Percentiles rank a stretch among this genome's conserved stretches.
Evolutionary conservation across 768 basidiomycete species (phyloP).

Genomic region (Pleurotus salmoneostramineus): DNA sequence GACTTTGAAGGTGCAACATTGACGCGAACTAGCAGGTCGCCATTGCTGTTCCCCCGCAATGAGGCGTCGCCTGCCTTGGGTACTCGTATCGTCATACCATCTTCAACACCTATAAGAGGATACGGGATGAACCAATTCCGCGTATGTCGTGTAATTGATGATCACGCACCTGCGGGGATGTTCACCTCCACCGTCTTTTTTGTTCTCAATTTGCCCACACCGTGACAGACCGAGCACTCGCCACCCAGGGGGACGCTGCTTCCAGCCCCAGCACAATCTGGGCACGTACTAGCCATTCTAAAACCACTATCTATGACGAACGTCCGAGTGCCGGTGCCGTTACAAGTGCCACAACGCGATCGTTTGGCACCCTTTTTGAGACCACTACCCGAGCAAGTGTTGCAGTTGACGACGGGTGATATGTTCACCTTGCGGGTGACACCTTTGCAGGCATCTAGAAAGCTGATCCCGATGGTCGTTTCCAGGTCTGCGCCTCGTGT

Average conservation of each 20-base stretch:
- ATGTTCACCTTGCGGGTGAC: slow-evolving; percentile 69
- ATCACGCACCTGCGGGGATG: slow-evolving; percentile 75
- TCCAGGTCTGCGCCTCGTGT: slow-evolving; percentile 81
- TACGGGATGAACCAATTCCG: slow-evolving; percentile 1
- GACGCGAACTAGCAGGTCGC: slow-evolving; percentile 86
- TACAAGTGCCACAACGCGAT: slow-evolving; percentile 73
- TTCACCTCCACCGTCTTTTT: slow-evolving; percentile 76
- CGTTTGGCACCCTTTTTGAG: slow-evolving; percentile 84
- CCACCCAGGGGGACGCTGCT: slow-evolving; percentile 72
- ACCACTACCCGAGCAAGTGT: slow-evolving; percentile 81
- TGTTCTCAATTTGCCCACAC: slow-evolving; percentile 83
- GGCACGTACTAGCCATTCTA: slow-evolving; percentile 94
- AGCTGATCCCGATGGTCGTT: slow-evolving; percentile 67
- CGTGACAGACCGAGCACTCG: slow-evolving; percentile 77
- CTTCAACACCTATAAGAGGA: slow-evolving; percentile 71
- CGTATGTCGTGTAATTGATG: neutral
- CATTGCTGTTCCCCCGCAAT: slow-evolving; percentile 72
- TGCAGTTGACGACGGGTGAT: slow-evolving; percentile 80
- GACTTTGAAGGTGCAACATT: slow-evolving; percentile 78
- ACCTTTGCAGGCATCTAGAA: slow-evolving; percentile 96
- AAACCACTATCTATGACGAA: slow-evolving; percentile 92
- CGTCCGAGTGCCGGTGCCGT: slow-evolving; percentile 83
- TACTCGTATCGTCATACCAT: slow-evolving; percentile 88
- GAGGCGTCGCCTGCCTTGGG: slow-evolving; percentile 83
- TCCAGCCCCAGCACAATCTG: slow-evolving; percentile 77